Evolutionary conservation across 2,329 filamentous ascomycete genomes (phyloP).

Genomic region (Beauveria varroae): DNA sequence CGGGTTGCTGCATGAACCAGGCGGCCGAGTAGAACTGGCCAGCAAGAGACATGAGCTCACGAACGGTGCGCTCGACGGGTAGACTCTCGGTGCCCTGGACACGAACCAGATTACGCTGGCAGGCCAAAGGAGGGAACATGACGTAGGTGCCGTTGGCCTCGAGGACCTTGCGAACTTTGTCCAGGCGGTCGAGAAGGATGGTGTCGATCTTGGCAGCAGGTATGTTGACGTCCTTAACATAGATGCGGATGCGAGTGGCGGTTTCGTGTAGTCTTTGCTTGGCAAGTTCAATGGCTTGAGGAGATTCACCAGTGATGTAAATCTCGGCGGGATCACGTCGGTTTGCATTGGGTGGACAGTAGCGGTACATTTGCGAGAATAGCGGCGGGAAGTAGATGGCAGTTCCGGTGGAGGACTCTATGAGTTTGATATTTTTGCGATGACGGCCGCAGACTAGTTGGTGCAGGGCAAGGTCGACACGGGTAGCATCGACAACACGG

Average conservation of each 20-base stretch:
- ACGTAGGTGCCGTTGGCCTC: constrained; percentile 95
- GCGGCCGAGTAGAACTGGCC: constrained; percentile 97
- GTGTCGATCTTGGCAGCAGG: constrained; percentile 91
- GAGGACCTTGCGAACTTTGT: constrained; percentile 97
- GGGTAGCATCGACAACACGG: constrained; percentile 68
- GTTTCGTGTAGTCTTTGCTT: constrained; percentile 89
- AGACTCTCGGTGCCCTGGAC: constrained; percentile 91
- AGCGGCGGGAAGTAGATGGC: constrained; percentile 97
- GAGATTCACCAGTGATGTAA: constrained; percentile 86
- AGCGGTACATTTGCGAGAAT: constrained; percentile 86
- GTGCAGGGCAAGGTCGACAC: constrained; percentile 80
- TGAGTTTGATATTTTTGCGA: constrained; percentile 94
- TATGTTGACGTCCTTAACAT: constrained; percentile 86
- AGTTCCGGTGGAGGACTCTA: constrained; percentile 90
- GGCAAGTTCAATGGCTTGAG: constrained; percentile 76
- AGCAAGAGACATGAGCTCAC: constrained; percentile 91
- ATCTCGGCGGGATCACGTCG: constrained; percentile 83
- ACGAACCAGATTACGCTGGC: constrained; percentile 74
- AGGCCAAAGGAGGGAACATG: constrained; percentile 80
- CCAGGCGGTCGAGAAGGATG: constrained; percentile 80
- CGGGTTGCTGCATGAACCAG: constrained; percentile 84
- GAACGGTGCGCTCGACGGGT: constrained; percentile 88
- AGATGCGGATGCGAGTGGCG: constrained; percentile 71
- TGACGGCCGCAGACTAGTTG: constrained; percentile 89
- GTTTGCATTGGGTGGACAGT: constrained; percentile 73